Conservation (phyloP, 108 stramenopile genomes). For the Skeletonema grethae region DNA sequence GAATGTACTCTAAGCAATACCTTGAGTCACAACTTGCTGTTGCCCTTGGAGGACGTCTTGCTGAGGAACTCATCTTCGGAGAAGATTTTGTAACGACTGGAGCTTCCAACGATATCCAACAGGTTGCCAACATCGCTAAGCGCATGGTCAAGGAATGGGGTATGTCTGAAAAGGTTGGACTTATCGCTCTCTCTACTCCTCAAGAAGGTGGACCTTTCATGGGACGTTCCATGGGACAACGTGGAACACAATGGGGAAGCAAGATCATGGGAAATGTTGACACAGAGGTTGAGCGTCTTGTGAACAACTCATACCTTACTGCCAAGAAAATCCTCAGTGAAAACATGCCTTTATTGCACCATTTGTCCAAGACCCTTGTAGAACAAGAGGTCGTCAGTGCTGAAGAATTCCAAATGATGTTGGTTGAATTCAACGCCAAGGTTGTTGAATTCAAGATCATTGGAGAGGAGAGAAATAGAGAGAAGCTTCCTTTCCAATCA, state of each 20-base stretch:
- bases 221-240: slow-evolving; percentile 48
- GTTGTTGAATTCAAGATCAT: slow-evolving; percentile 62
- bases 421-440: slow-evolving; percentile 80
- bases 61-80: slow-evolving; percentile 97
- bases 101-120: slow-evolving; percentile 96
- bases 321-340: slow-evolving; percentile 88
- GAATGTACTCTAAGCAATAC: slow-evolving; percentile 92
- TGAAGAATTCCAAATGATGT: slow-evolving; percentile 94
- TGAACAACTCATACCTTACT: slow-evolving; percentile 87
- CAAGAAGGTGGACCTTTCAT: slow-evolving; percentile 71
- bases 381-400: slow-evolving; percentile 94
- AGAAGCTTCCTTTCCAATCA: slow-evolving; percentile 86
- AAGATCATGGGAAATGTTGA: slow-evolving; percentile 78
- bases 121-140: slow-evolving; percentile 93
- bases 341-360: slow-evolving; percentile 83
- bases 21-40: slow-evolving; percentile 93
- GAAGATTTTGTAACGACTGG: slow-evolving; percentile 95
- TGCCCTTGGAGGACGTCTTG: slow-evolving; percentile 95
- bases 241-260: slow-evolving; percentile 79
- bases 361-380: slow-evolving; percentile 74
- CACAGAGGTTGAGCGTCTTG: slow-evolving; percentile 92
- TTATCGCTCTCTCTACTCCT: slow-evolving; percentile 82
- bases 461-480: slow-evolving; percentile 64
- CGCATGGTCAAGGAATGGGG: slow-evolving; percentile 97
- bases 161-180: slow-evolving; percentile 93